phyloP scores from a whole-genome alignment of 306 rosid species.

The Betula pendula region DNA sequence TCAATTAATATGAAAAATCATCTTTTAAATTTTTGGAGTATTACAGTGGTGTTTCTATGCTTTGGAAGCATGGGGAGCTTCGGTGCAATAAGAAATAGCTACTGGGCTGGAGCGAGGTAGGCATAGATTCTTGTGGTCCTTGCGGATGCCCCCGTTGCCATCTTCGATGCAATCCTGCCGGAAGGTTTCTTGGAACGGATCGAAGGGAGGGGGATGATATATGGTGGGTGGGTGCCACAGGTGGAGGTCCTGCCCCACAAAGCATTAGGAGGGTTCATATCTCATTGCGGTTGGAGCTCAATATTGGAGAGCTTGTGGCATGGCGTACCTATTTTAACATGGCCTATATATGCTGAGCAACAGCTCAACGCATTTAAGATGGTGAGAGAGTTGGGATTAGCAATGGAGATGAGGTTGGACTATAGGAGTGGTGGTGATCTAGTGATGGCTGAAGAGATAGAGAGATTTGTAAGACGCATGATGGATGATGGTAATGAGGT shows the following conservation, averaged over 20 bases:
- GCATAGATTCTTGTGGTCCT: constrained; percentile 57
- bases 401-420: constrained; percentile 46
- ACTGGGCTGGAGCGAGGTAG: constrained; percentile 47
- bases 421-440: constrained; percentile 36
- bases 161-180: constrained; percentile 33
- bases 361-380: constrained; percentile 58
- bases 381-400: constrained; percentile 51
- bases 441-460: constrained; percentile 54
- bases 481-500: constrained; percentile 36
- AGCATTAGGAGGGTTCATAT: constrained; percentile 54
- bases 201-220: constrained; percentile 49
- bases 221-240: constrained; percentile 67
- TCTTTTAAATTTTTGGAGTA: no score
- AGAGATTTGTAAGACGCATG: constrained; percentile 32
- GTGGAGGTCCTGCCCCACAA: constrained; percentile 50
- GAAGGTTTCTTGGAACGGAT: constrained; percentile 63
- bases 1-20: no score
- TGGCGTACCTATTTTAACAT: constrained; percentile 66
- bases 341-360: constrained; percentile 75
- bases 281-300: constrained; percentile 78
- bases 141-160: constrained; percentile 19
- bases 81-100: constrained; percentile 49
- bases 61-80: constrained; percentile 69
- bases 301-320: constrained; percentile 65
- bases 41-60: constrained; percentile 61